Evolutionary conservation across 805 yeast species (phyloP).

Genomic region (Scheffersomyces stipitis): DNA sequence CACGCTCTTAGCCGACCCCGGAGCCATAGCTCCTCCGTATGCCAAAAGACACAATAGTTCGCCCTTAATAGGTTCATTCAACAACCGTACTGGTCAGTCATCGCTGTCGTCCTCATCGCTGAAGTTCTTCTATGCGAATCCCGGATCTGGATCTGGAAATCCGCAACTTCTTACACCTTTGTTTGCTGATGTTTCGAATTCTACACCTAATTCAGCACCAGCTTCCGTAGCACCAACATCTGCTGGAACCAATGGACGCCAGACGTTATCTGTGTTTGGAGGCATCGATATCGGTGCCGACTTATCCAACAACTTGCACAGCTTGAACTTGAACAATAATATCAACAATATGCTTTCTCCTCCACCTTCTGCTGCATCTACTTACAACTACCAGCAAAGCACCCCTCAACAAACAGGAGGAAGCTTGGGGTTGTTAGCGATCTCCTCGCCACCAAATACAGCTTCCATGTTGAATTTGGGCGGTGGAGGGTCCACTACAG

Average conservation of each 20-base stretch:
- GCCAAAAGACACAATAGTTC: conserved; percentile 14
- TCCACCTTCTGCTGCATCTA: not conserved
- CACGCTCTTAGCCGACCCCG: too few relatives aligned
- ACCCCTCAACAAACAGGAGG: not conserved
- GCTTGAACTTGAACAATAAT: conserved; percentile 1
- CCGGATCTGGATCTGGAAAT: not conserved
- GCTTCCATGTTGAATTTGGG: conserved; percentile 1
- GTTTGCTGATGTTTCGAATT: not conserved
- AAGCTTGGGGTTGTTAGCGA: not conserved
- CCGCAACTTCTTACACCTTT: not conserved
- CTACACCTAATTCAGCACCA: not conserved
- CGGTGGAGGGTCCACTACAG: not conserved
- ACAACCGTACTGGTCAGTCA: conserved; percentile 1
- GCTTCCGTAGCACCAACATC: not conserved
- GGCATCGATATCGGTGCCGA: not conserved
- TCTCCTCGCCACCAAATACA: conserved; percentile 4
- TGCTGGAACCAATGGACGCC: not conserved
- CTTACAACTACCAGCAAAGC: not conserved
- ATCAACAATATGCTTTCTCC: too few relatives aligned
- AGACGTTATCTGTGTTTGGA: not conserved
- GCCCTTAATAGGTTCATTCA: conserved; percentile 12
- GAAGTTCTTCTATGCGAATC: not conserved
- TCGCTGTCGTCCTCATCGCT: not conserved
- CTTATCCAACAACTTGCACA: conserved; percentile 2
- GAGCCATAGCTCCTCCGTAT: not conserved